Evolutionary conservation across 225 moss, liverwort and hornwort species (phyloP).

Genomic region (Takakia lepidozioides): DNA sequence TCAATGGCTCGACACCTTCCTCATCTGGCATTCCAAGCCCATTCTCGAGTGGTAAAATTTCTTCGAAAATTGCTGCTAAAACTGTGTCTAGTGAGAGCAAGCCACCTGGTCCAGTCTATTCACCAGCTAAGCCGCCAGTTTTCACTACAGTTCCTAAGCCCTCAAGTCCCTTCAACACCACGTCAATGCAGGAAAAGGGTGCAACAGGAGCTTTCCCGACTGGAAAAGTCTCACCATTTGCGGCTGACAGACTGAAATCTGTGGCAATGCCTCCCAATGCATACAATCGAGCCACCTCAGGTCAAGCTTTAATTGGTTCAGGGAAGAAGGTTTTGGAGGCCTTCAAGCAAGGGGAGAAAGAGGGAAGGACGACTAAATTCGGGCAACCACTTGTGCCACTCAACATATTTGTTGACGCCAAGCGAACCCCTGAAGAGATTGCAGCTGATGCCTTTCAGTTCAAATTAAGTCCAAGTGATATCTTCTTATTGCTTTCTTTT

Average conservation of each 20-base stretch:
- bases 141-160: slow-evolving; percentile 22
- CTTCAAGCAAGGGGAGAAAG: slow-evolving; percentile 74
- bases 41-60: slow-evolving; percentile 70
- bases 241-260: slow-evolving; percentile 55
- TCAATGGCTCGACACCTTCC: slow-evolving; percentile 17
- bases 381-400: slow-evolving; percentile 82
- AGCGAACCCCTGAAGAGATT: slow-evolving; percentile 80
- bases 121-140: too few relatives aligned
- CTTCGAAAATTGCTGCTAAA: slow-evolving; percentile 67
- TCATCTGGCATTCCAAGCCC: too few relatives aligned
- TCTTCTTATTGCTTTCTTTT: slow-evolving; percentile 65
- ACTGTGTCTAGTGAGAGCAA: slow-evolving; percentile 8
- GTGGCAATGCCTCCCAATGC: slow-evolving; percentile 34
- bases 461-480: slow-evolving; percentile 58
- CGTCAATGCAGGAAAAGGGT: slow-evolving; percentile 42
- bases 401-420: slow-evolving; percentile 89
- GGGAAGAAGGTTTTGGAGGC: slow-evolving; percentile 82
- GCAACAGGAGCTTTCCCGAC: slow-evolving; percentile 42
- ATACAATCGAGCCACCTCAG: slow-evolving; percentile 47
- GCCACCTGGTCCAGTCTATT: slow-evolving; percentile 9
- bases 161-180: too few relatives aligned
- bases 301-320: slow-evolving; percentile 53
- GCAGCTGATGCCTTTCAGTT: slow-evolving; percentile 87
- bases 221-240: slow-evolving; percentile 49
- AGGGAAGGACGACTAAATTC: slow-evolving; percentile 81